Conservation (phyloP, 768 basidiomycete genomes). For the Paxillus ammoniavirescens region DNA sequence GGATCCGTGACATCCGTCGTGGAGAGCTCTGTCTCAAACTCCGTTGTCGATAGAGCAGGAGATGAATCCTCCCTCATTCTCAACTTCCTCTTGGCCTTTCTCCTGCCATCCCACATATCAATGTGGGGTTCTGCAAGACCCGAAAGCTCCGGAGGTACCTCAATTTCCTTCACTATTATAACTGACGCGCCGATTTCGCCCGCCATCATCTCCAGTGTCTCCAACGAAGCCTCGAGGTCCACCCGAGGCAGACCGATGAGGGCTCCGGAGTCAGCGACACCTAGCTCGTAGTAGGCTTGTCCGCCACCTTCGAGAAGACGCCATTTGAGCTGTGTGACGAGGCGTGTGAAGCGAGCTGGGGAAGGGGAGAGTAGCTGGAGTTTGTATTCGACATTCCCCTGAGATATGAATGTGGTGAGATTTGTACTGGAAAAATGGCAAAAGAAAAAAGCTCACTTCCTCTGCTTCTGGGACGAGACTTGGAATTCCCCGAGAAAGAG, state of each 20-base stretch:
- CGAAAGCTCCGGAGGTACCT: slow-evolving; percentile 58
- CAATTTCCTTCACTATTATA: slow-evolving; percentile 86
- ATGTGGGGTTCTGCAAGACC: slow-evolving; percentile 32
- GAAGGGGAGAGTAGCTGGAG: slow-evolving; percentile 82
- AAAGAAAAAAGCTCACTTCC: slow-evolving; percentile 35
- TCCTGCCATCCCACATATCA: slow-evolving; percentile 37
- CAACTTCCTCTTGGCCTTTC: slow-evolving; percentile 33
- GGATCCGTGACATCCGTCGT: slow-evolving; percentile 38
- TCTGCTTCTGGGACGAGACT: slow-evolving; percentile 77
- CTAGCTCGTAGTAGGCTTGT: slow-evolving; percentile 80
- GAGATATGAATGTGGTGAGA: slow-evolving; percentile 4
- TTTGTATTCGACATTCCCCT: slow-evolving; percentile 95
- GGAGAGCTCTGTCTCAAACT: slow-evolving; percentile 38
- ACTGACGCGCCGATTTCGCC: slow-evolving; percentile 91
- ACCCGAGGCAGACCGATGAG: slow-evolving; percentile 73
- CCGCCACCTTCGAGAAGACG: slow-evolving; percentile 83
- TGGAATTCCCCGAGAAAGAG: slow-evolving; percentile 44
- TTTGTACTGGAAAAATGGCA: background rate
- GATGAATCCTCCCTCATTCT: slow-evolving; percentile 27
- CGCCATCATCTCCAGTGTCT: slow-evolving; percentile 92
- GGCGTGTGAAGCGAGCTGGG: slow-evolving; percentile 70
- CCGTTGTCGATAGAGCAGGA: slow-evolving; percentile 36
- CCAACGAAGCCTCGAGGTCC: slow-evolving; percentile 79
- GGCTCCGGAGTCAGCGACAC: slow-evolving; percentile 84
- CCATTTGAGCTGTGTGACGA: slow-evolving; percentile 97